phyloP scores from a whole-genome alignment of 2,329 filamentous ascomycete genomes.

The Trichoderma endophyticum region DNA sequence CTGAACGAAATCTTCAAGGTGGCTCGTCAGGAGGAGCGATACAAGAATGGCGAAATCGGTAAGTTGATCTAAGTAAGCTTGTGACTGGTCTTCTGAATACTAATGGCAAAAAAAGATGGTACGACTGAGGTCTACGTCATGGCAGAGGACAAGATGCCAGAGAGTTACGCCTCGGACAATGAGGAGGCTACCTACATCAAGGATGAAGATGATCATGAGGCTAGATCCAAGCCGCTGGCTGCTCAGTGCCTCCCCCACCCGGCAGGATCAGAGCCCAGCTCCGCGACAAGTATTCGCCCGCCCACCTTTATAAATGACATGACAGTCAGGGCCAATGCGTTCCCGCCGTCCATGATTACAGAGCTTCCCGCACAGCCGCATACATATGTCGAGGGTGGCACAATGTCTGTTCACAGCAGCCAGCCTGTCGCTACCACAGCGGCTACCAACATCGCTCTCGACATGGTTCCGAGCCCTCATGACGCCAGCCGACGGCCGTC shows the following conservation, averaged over 20 bases:
- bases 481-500: slow-evolving; percentile 48
- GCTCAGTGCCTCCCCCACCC: slow-evolving; percentile 34
- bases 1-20: slow-evolving; percentile 62
- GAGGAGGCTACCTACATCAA: slow-evolving; percentile 43
- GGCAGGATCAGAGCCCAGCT: slow-evolving; percentile 37
- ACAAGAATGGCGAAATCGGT: slow-evolving; percentile 57
- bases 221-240: slow-evolving; percentile 35
- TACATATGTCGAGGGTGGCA: slow-evolving; percentile 38
- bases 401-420: slow-evolving; percentile 33
- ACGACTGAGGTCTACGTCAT: slow-evolving; percentile 48
- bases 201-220: slow-evolving; percentile 42
- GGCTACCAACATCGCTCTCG: slow-evolving; percentile 39
- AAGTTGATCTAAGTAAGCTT: slow-evolving; percentile 22
- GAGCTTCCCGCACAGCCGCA: slow-evolving; percentile 43
- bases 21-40: slow-evolving; percentile 55
- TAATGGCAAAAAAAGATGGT: slow-evolving; percentile 38
- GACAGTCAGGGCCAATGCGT: slow-evolving; percentile 42
- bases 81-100: slow-evolving; percentile 11
- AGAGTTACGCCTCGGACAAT: slow-evolving; percentile 47
- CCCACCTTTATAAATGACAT: slow-evolving; percentile 42
- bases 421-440: slow-evolving; percentile 35
- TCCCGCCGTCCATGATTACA: slow-evolving; percentile 40
- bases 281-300: slow-evolving; percentile 32
- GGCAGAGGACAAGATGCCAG: slow-evolving; percentile 50
- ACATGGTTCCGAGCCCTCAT: slow-evolving; percentile 46